Conservation (phyloP, 257 asterid genomes). For the Pogostemon cablin region DNA sequence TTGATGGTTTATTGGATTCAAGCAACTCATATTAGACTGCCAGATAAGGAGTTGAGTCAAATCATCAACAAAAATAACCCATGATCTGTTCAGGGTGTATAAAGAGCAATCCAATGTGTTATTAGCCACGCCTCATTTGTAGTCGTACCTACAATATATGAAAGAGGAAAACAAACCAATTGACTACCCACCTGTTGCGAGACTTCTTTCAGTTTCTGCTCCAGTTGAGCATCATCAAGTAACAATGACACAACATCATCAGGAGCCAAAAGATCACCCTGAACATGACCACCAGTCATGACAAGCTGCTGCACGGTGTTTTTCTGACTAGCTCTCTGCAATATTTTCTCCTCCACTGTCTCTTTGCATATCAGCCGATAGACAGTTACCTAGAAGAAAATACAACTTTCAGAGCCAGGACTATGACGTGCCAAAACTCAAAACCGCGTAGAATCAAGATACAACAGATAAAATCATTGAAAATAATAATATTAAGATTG, state of each 20-base stretch:
- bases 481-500: background rate
- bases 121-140: background rate
- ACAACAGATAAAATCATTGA: background rate
- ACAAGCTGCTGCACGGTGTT: constrained; percentile 97
- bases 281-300: constrained; percentile 99
- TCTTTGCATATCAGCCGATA: constrained; percentile 92
- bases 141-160: background rate
- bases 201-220: constrained; percentile 87
- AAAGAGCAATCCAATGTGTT: no score
- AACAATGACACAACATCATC: constrained; percentile 90
- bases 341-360: constrained; percentile 92
- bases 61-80: background rate
- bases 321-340: constrained; percentile 96
- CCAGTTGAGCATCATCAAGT: constrained; percentile 91
- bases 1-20: constrained; percentile 15
- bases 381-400: constrained; percentile 71
- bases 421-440: background rate
- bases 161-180: background rate
- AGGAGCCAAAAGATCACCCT: constrained; percentile 97
- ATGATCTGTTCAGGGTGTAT: no score
- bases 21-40: constrained; percentile 3
- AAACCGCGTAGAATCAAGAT: background rate
- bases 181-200: constrained; percentile 73
- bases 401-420: constrained; percentile 9
- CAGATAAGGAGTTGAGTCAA: background rate